Conservation (phyloP, 768 basidiomycete genomes). For the Suillus lakei region DNA sequence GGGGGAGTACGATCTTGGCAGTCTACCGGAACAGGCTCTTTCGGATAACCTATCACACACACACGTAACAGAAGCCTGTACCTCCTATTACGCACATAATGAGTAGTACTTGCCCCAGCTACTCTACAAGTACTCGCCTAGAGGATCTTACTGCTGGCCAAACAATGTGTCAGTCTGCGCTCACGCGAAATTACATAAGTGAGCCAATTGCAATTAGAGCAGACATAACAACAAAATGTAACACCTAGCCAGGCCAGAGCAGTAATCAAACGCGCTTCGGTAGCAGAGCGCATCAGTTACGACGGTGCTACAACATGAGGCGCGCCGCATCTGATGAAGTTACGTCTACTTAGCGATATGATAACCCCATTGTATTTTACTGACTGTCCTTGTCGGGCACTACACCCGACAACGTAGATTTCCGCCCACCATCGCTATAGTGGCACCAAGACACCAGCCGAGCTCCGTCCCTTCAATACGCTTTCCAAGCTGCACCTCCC, state of each 20-base stretch:
- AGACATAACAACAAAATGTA: not conserved
- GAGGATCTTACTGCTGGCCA: not conserved
- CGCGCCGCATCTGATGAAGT: not conserved
- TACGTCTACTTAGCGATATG: not conserved
- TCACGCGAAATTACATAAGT: not conserved
- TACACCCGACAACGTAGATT: constrained; percentile 57
- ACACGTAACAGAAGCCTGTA: not conserved
- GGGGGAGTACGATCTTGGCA: no score
- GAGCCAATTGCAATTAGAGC: not conserved
- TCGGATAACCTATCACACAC: no score
- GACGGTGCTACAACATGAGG: no score
- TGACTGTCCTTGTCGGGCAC: not conserved
- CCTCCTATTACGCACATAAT: not conserved
- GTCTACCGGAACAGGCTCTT: no score
- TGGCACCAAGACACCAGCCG: constrained; percentile 92
- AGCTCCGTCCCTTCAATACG: constrained; percentile 88
- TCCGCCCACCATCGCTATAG: constrained; percentile 71
- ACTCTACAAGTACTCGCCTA: not conserved
- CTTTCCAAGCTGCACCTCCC: constrained; percentile 83
- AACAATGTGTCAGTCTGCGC: not conserved
- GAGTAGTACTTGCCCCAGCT: not conserved
- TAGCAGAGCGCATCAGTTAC: no score
- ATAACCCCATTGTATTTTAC: not conserved
- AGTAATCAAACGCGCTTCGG: not conserved
- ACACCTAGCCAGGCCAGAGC: not conserved